Evolutionary conservation across 163 green algal species (phyloP).

Genomic region (Coccomyxa subellipsoidea): DNA sequence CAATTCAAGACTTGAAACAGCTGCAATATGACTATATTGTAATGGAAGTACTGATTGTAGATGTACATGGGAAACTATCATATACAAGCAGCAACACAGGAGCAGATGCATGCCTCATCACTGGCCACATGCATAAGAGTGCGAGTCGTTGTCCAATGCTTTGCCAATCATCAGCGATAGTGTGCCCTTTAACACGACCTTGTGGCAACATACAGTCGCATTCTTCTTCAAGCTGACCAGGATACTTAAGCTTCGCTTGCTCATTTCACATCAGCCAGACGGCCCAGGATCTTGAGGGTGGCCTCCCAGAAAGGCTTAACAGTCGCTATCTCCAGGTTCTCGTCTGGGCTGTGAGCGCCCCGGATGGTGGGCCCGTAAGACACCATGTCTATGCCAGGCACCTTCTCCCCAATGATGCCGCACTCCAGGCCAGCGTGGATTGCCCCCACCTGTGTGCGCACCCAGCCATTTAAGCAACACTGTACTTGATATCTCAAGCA

Average conservation of each 20-base stretch:
- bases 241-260: too few relatives aligned
- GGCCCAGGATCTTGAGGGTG: conserved; percentile 39
- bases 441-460: conserved; percentile 16
- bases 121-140: too few relatives aligned
- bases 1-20: too few relatives aligned
- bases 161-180: too few relatives aligned
- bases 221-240: neutral
- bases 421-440: conserved; percentile 72
- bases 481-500: too few relatives aligned
- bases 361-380: conserved; percentile 74
- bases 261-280: conserved; percentile 29
- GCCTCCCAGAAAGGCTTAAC: conserved; percentile 48
- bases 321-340: conserved; percentile 50
- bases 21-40: too few relatives aligned
- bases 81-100: too few relatives aligned
- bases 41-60: too few relatives aligned
- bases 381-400: conserved; percentile 56
- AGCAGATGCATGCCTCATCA: too few relatives aligned
- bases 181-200: too few relatives aligned
- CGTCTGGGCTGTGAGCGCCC: conserved; percentile 73
- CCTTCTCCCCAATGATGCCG: conserved; percentile 68
- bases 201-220: neutral
- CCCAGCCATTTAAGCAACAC: neutral
- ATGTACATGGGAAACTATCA: too few relatives aligned
- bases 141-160: too few relatives aligned